Evolutionary conservation across 2,329 filamentous ascomycete genomes (phyloP).

Genomic region (Rutstroemia sp.): DNA sequence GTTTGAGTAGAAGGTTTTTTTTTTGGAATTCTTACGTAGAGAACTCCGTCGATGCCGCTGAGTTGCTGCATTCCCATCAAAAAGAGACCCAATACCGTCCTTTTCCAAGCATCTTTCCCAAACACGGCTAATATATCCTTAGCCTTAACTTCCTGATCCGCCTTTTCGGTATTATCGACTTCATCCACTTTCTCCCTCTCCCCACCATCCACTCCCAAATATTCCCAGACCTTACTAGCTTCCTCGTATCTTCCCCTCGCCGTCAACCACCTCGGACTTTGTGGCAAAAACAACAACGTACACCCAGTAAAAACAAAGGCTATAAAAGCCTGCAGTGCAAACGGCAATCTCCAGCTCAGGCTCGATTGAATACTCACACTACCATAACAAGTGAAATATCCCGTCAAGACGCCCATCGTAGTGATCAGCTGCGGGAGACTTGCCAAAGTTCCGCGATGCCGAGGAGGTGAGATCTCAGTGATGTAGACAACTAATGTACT

Average conservation of each 20-base stretch:
- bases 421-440: constrained; percentile 46
- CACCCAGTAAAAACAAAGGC: constrained; percentile 33
- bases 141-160: constrained; percentile 11
- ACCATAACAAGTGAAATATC: constrained; percentile 55
- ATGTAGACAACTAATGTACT: constrained; percentile 52
- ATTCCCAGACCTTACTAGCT: constrained; percentile 35
- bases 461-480: constrained; percentile 50
- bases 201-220: constrained; percentile 17
- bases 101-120: constrained; percentile 36
- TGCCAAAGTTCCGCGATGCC: constrained; percentile 41
- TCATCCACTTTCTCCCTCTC: constrained; percentile 23
- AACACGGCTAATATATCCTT: constrained; percentile 27
- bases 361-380: constrained; percentile 39
- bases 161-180: not conserved
- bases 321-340: constrained; percentile 39
- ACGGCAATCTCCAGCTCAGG: constrained; percentile 50
- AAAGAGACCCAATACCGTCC: constrained; percentile 46
- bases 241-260: constrained; percentile 39
- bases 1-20: not conserved
- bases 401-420: constrained; percentile 42
- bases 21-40: constrained; percentile 42
- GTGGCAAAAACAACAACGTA: constrained; percentile 38
- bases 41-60: constrained; percentile 54
- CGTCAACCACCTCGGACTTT: constrained; percentile 52
- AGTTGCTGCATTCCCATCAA: constrained; percentile 53